These are phyloP conservation scores for Trichoderma semiorbis DNA, from an alignment of 2,329 filamentous ascomycete species.

Conservation along the genomic window DNA sequence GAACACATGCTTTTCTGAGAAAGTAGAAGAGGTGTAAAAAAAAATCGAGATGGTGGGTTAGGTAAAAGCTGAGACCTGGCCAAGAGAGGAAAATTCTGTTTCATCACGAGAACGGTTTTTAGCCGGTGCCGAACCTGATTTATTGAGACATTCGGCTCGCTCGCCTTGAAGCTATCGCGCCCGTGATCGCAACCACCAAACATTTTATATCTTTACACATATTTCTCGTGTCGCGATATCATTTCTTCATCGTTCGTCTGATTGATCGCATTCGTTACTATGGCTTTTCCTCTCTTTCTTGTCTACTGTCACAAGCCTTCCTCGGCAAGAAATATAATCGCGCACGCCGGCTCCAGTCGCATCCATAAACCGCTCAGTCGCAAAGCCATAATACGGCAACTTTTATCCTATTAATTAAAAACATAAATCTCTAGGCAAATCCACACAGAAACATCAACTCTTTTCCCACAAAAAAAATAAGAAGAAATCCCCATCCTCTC, in stretches of 20 bases:
- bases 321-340: not conserved
- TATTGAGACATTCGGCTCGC: not conserved
- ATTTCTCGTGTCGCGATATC: not conserved
- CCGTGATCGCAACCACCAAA: not conserved
- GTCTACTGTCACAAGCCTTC: not conserved
- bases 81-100: not conserved
- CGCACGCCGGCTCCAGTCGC: not conserved
- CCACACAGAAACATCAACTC: not conserved
- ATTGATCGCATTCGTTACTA: not conserved
- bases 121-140: not conserved
- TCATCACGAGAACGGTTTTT: constrained; percentile 10
- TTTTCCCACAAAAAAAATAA: not conserved
- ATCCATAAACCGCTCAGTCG: not conserved
- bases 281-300: not conserved
- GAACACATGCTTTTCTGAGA: not conserved
- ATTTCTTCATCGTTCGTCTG: not conserved
- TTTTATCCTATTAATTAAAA: not conserved
- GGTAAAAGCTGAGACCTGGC: not conserved
- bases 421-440: not conserved
- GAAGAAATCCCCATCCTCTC: not conserved
- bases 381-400: not conserved
- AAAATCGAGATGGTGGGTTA: not conserved
- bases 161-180: not conserved
- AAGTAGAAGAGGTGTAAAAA: not conserved
- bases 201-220: not conserved